Conservation (phyloP, 805 yeast genomes). For the Kodamaea sagamina region DNA sequence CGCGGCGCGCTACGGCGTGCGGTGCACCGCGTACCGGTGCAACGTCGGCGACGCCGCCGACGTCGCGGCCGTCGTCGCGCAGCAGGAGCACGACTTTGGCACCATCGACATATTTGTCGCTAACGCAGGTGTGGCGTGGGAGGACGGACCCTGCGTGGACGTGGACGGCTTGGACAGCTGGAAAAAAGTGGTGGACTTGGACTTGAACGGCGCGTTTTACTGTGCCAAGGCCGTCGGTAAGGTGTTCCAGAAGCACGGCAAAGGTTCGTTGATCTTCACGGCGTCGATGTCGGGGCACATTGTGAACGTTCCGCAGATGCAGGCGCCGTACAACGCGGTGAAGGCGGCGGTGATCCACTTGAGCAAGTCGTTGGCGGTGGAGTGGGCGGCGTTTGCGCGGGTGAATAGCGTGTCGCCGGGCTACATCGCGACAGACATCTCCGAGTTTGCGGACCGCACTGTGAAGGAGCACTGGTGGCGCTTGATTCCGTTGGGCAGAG, state of each 20-base stretch:
- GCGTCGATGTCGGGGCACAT: constrained; percentile 52
- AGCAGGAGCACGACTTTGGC: constrained; percentile 69
- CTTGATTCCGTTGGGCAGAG: constrained; percentile 49
- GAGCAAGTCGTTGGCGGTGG: constrained; percentile 46
- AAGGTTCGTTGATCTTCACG: constrained; percentile 46
- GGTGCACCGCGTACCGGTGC: constrained; percentile 65
- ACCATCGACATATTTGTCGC: constrained; percentile 82
- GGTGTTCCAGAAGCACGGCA: constrained; percentile 40
- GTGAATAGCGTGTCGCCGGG: constrained; percentile 48
- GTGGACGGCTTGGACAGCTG: constrained; percentile 38
- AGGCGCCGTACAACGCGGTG: constrained; percentile 50
- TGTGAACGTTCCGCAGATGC: constrained; percentile 47
- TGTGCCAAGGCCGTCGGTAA: constrained; percentile 45
- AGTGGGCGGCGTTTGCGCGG: constrained; percentile 50
- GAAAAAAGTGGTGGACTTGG: constrained; percentile 41
- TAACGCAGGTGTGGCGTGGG: constrained; percentile 70
- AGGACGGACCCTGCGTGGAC: constrained; percentile 48
- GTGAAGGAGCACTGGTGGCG: constrained; percentile 40
- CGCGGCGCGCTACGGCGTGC: constrained; percentile 58
- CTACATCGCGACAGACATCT: constrained; percentile 43
- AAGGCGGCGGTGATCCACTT: constrained; percentile 48
- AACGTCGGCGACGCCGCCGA: constrained; percentile 50
- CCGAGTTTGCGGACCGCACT: constrained; percentile 36
- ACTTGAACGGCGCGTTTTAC: constrained; percentile 44
- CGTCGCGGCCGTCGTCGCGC: constrained; percentile 51